Base-by-base conservation (phyloP, 805 yeast genomes). In the Kodamaea jinghongensis region DNA sequence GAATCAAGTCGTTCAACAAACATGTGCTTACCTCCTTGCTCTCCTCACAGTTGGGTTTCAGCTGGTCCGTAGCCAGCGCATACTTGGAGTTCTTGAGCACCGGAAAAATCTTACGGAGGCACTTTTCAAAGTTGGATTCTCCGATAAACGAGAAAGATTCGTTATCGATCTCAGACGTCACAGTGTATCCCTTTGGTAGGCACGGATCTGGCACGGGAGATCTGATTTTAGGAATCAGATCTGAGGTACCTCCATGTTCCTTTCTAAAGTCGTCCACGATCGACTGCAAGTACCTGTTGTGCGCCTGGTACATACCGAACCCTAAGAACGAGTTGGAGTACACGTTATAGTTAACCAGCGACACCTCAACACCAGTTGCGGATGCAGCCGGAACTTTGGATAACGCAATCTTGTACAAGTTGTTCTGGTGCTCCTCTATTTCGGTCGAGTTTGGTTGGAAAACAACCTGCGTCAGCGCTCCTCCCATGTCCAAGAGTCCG, bases 401-500 rank as follows among this genome's bases (percentile, higher is more conserved):
- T 25, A 81, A 56, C n/a, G 63, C 61, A 1, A 81, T 50, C 30
- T 60, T 63, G 49, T 71, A 75, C 34, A 79, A 51, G 30, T 71
- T 67, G 37, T 74, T 73, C 16, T 60, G 51, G 43, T 75, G 79
- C 31, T 72, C 75, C 2, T 52, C 51, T 3, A 57, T 57, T 41
- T 73, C 78, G 1, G 74, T 63, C 14, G 54, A 34, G 48, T 73
- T 72, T 1, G 87, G 86, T 54, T 72, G 77, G 49, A 80, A 81
- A 3, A 79, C 79, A 14, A 81, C 75, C 52, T 81, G 86, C 0
- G 83, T 76, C 1, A 81, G 75, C 0, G 82, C 81, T 0, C 83
- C 85, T 8, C 84, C 84, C 79, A 79, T 72, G 45, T 78, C 81
- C 28, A 79, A 56, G 11, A 79, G 52, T 0, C 86, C 87, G 44